phyloP scores from a whole-genome alignment of 2,329 filamentous ascomycete species.

The Chrysoporthe puriensis region DNA sequence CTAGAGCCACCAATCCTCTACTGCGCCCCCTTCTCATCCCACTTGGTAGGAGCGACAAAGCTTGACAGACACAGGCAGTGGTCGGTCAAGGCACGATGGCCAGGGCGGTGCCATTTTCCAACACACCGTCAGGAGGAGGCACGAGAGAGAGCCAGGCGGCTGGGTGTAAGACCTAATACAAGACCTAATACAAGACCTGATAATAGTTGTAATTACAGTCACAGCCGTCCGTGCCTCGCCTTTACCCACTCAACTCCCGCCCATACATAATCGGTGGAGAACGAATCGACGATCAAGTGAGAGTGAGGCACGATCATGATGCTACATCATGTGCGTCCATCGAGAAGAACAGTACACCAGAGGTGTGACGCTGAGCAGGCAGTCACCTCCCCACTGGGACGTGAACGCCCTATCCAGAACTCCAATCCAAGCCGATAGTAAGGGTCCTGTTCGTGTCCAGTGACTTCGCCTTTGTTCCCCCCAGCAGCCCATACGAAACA shows the following conservation, averaged over 20 bases:
- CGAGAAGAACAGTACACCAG: constrained; percentile 8
- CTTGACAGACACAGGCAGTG: background rate
- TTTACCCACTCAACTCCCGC: constrained; percentile 9
- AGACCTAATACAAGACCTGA: constrained; percentile 22
- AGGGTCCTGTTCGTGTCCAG: constrained; percentile 18
- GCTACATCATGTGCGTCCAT: constrained; percentile 4
- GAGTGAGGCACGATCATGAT: constrained; percentile 10
- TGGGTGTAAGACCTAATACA: constrained; percentile 18
- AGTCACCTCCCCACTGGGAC: background rate
- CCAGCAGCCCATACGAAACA: constrained; percentile 2
- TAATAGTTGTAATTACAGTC: constrained; percentile 23
- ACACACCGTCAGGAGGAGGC: background rate
- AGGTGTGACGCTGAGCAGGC: constrained; percentile 9
- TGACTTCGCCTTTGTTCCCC: constrained; percentile 22
- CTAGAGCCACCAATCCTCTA: too few species aligned
- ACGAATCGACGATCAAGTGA: constrained; percentile 18
- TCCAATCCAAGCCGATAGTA: constrained; percentile 27
- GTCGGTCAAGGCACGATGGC: background rate
- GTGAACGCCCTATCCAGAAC: constrained; percentile 23
- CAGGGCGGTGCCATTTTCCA: background rate
- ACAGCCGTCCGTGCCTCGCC: constrained; percentile 5
- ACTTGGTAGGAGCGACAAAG: background rate
- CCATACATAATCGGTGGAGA: constrained; percentile 17
- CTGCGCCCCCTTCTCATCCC: background rate
- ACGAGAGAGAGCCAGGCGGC: background rate